phyloP scores from a whole-genome alignment of 768 basidiomycete genomes.

The Hydnomerulius pinastri region DNA sequence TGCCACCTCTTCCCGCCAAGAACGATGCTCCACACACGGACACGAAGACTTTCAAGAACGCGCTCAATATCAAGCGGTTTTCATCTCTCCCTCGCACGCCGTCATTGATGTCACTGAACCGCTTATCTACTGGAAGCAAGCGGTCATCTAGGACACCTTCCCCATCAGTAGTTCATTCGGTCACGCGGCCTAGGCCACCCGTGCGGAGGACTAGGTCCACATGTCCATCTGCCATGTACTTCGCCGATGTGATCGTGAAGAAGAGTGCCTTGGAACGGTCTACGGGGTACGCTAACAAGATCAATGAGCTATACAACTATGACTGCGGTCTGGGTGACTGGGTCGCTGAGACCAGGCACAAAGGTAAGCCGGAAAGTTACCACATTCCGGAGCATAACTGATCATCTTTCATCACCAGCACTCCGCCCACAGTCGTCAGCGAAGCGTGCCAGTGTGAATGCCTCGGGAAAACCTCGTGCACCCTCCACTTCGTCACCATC shows the following conservation, averaged over 20 bases:
- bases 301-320: slow-evolving; percentile 74
- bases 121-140: slow-evolving; percentile 22
- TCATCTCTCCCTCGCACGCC: slow-evolving; percentile 69
- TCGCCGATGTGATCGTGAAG: slow-evolving; percentile 59
- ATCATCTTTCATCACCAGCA: slow-evolving; percentile 12
- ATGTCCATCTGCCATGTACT: slow-evolving; percentile 71
- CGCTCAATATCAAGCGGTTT: slow-evolving; percentile 42
- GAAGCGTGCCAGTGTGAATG: slow-evolving; percentile 29
- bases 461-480: slow-evolving; percentile 20
- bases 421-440: slow-evolving; percentile 22
- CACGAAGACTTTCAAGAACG: slow-evolving; percentile 24
- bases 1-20: slow-evolving; percentile 33
- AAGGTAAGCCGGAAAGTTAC: slow-evolving; percentile 42
- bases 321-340: slow-evolving; percentile 82
- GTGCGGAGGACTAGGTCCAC: slow-evolving; percentile 36
- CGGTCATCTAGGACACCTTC: slow-evolving; percentile 26
- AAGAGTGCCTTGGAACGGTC: slow-evolving; percentile 68
- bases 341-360: slow-evolving; percentile 56
- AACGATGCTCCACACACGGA: slow-evolving; percentile 25
- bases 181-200: slow-evolving; percentile 16
- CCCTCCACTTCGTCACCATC: slow-evolving; percentile 46
- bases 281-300: slow-evolving; percentile 73
- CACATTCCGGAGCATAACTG: slow-evolving; percentile 1
- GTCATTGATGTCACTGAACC: slow-evolving; percentile 48
- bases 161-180: slow-evolving; percentile 37